A percentile compares a stretch with the other conserved stretches of the same genome.
phyloP scores from a whole-genome alignment of 2,329 filamentous ascomycete species.

The Graphium sp. region DNA sequence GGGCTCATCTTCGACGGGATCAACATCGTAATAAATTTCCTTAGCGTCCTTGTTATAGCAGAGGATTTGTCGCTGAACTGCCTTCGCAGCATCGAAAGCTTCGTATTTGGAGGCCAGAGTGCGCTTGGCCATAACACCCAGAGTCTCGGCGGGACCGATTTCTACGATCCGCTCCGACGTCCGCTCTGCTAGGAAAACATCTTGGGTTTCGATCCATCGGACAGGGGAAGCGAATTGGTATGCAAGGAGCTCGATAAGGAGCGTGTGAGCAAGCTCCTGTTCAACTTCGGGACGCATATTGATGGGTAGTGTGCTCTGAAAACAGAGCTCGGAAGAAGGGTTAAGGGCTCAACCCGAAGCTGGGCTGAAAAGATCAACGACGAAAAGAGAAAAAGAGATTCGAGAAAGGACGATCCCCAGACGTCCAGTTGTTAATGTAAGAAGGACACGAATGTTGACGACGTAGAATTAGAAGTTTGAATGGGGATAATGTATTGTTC shows the following conservation, averaged over 20 bases:
- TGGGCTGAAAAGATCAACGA: constrained; percentile 8
- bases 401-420: no score
- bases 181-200: constrained; percentile 96
- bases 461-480: background rate
- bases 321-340: constrained; percentile 7
- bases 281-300: constrained; percentile 96
- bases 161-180: constrained; percentile 94
- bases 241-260: constrained; percentile 95
- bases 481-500: constrained; percentile 1
- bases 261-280: constrained; percentile 95
- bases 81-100: constrained; percentile 93
- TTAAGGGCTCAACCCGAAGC: constrained; percentile 6
- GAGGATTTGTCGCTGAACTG: constrained; percentile 89
- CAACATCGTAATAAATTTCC: constrained; percentile 98
- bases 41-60: constrained; percentile 99
- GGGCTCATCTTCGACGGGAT: constrained; percentile 82
- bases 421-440: constrained; percentile 2
- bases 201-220: constrained; percentile 99
- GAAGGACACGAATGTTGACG: constrained; percentile 1
- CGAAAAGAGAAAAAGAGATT: no score
- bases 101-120: constrained; percentile 96
- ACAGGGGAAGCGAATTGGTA: constrained; percentile 99
- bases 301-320: no score
- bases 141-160: constrained; percentile 88
- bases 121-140: constrained; percentile 93